Conservation (phyloP, 2,329 filamentous ascomycete genomes). For the Zymoseptoria passerinii region DNA sequence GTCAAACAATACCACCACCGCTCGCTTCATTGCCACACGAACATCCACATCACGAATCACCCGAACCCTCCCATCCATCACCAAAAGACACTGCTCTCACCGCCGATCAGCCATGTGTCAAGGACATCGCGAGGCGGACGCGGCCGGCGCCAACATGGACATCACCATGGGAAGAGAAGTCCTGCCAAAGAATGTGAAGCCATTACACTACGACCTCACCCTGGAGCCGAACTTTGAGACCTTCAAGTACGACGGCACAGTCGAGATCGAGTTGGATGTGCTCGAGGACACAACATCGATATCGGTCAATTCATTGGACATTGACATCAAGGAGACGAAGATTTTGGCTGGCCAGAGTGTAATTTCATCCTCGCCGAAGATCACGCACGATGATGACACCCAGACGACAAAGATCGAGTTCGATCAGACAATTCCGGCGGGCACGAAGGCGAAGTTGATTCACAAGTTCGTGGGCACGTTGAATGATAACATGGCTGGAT, state of each 20-base stretch:
- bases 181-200: conserved; percentile 83
- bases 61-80: conserved; percentile 3
- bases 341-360: conserved; percentile 53
- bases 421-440: conserved; percentile 61
- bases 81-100: conserved; percentile 60
- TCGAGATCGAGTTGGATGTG: conserved; percentile 81
- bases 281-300: conserved; percentile 76
- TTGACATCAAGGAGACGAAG: conserved; percentile 70
- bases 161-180: conserved; percentile 67
- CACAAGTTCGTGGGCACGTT: conserved; percentile 70
- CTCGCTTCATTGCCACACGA: not conserved
- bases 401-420: conserved; percentile 80
- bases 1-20: not conserved
- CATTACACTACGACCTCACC: conserved; percentile 83
- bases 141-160: conserved; percentile 49
- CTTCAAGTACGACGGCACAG: conserved; percentile 77
- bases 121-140: conserved; percentile 48
- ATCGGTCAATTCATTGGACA: conserved; percentile 77
- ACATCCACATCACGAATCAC: not conserved
- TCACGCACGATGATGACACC: conserved; percentile 67
- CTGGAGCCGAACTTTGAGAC: conserved; percentile 85
- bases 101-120: conserved; percentile 63
- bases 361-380: conserved; percentile 53
- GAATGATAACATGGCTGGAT: conserved; percentile 95
- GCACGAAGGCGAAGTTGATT: conserved; percentile 67